Evolutionary conservation across 2,329 filamentous ascomycete species (phyloP).

Genomic region (Cladosporium velox): DNA sequence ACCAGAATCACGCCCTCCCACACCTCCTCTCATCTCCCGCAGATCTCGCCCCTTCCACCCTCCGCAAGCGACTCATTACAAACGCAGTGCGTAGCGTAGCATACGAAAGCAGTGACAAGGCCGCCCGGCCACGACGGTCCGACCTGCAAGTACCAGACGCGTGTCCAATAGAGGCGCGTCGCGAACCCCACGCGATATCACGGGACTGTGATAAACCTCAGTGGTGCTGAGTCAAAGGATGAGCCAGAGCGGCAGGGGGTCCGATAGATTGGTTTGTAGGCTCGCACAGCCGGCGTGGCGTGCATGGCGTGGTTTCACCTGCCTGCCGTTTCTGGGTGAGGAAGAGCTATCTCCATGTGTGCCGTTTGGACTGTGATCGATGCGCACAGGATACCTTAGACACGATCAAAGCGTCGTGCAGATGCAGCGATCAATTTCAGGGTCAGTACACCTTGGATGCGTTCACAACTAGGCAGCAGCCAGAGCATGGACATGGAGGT

Average conservation of each 20-base stretch:
- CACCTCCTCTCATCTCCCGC: conserved; percentile 8
- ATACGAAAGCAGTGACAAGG: conserved; percentile 20
- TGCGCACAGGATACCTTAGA: background rate
- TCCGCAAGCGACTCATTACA: conserved; percentile 7
- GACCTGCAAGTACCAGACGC: conserved; percentile 12
- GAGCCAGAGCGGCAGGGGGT: conserved; percentile 16
- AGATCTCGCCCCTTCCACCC: conserved; percentile 11
- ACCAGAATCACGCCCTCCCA: conserved; percentile 12
- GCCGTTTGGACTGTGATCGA: background rate
- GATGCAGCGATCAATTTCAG: background rate
- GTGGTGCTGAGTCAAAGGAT: conserved; percentile 18
- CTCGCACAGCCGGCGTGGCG: conserved; percentile 18
- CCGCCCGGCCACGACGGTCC: conserved; percentile 12
- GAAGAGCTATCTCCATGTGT: background rate
- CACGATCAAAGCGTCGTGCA: background rate
- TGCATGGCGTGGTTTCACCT: conserved; percentile 19
- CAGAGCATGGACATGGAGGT: background rate
- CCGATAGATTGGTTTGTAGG: conserved; percentile 17
- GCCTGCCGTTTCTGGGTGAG: background rate
- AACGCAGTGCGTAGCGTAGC: conserved; percentile 11
- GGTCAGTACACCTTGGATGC: background rate
- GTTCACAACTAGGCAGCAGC: conserved; percentile 3
- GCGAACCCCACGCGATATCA: conserved; percentile 24
- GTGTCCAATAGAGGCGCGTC: conserved; percentile 15
- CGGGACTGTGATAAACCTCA: conserved; percentile 16